Percentiles rank a stretch among this genome's conserved stretches.
phyloP scores from a whole-genome alignment of 805 yeast genomes.

The Candida fluviatilis region DNA sequence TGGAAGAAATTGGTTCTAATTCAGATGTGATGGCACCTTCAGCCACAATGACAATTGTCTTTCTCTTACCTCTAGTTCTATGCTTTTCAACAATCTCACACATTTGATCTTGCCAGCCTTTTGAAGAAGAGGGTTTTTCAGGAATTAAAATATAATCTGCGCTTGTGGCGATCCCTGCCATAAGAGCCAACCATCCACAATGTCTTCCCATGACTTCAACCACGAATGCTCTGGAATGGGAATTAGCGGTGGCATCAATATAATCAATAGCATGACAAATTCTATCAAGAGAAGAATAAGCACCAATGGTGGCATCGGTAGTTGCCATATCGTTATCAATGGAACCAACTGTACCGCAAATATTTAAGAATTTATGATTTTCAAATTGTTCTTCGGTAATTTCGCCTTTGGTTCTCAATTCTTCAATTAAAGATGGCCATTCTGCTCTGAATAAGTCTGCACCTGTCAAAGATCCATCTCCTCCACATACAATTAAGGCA shows the following conservation, averaged over 20 bases:
- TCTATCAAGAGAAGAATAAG: slow-evolving; percentile 87
- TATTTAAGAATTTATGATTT: slow-evolving; percentile 69
- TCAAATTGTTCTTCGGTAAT: slow-evolving; percentile 56
- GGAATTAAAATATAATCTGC: slow-evolving; percentile 95
- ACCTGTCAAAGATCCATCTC: slow-evolving; percentile 97
- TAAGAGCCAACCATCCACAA: slow-evolving; percentile 97
- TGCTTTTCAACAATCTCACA: slow-evolving; percentile 71
- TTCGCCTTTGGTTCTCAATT: slow-evolving; percentile 53
- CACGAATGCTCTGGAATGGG: slow-evolving; percentile 96
- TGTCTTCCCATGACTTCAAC: slow-evolving; percentile 99
- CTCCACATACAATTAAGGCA: slow-evolving; percentile 94
- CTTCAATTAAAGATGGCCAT: slow-evolving; percentile 86
- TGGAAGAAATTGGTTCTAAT: slow-evolving; percentile 74
- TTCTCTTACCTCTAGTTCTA: slow-evolving; percentile 83
- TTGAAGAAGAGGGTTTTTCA: slow-evolving; percentile 78
- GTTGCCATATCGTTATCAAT: slow-evolving; percentile 98
- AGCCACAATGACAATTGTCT: slow-evolving; percentile 94
- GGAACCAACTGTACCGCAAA: slow-evolving; percentile 93
- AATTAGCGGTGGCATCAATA: slow-evolving; percentile 95
- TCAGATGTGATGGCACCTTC: slow-evolving; percentile 93
- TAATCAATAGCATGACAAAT: slow-evolving; percentile 93
- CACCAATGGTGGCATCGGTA: slow-evolving; percentile 96
- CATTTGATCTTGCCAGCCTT: slow-evolving; percentile 79
- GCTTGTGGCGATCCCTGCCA: slow-evolving; percentile 96
- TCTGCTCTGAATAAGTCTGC: slow-evolving; percentile 92